Base-by-base conservation (phyloP, 148 eudicot genomes). In the Camellia lanceoleosa region DNA sequence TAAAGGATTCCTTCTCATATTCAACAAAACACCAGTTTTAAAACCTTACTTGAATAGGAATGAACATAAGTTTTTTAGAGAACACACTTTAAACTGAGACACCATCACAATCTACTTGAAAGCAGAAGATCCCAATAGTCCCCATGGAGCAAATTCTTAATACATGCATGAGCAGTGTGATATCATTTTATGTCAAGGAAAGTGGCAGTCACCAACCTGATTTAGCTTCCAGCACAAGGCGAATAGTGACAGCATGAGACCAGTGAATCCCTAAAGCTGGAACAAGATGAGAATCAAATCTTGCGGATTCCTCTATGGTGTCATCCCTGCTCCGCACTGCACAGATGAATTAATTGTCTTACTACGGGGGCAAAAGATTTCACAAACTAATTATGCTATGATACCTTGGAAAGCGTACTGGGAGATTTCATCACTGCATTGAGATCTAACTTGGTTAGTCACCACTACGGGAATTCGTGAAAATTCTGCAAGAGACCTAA, bases 391-490 rank as follows among this genome's bases (percentile, higher is more conserved):
- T 2, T 23, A 7, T 38, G 14, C 55, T 56, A 68, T 80, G 38
- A 63, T 86, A 90, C 90, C 91, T 88, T 94, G 94, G 83, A 94
- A 94, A 82, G 87, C 73, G 83, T 87, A 94, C 82, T 85, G 86
- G 60, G 88, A 82, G 76, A 82, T 82, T 73, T 87, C 92, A 59
- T 89, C 89, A 74, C 81, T 77, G 62, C 62, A 80, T 85, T 89
- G 97, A 82, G 92, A 87, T 84, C 98, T 83, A 69, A 94, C 98
- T 91, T 94, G 98, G 83, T 94, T 94, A 56, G 97, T 94, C 82
- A 94, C 94, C 78, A 94, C 92, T 64, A 92, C 87, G 97, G n/a
- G 98, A 83, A 94, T 92, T 68, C 91, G 89, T 63, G 90, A 92
- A 81, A 90, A 88, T 82, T 94, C 98, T 68, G 98, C 97, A 41